Percentiles rank a stretch among this genome's conserved stretches.
phyloP scores from a whole-genome alignment of 139 green algal species.

The Pedinophyceae sp. region DNA sequence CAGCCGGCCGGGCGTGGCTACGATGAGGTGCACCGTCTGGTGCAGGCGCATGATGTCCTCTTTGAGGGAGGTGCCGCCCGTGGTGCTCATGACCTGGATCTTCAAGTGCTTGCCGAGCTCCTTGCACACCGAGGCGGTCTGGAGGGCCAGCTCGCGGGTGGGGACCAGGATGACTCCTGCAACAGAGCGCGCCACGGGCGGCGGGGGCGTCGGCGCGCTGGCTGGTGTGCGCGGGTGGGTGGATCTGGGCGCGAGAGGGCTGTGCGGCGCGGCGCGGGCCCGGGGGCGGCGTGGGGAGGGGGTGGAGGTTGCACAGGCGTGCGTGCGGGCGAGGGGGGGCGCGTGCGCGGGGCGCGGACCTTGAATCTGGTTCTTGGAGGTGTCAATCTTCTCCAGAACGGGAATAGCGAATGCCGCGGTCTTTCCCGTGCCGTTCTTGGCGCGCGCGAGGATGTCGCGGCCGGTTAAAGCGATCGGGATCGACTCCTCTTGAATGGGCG shows the following conservation, averaged over 20 bases:
- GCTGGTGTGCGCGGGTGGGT: too few species aligned
- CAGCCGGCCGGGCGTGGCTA: conserved; percentile 93
- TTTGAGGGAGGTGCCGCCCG: conserved; percentile 84
- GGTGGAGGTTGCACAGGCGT: too few species aligned
- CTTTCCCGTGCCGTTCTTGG: conserved; percentile 99
- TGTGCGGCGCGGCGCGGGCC: too few species aligned
- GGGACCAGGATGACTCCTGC: conserved; percentile 92
- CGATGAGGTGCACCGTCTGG: conserved; percentile 77
- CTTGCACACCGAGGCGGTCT: conserved; percentile 92
- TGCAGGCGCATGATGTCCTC: conserved; percentile 98
- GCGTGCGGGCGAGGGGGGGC: too few species aligned
- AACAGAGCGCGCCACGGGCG: too few species aligned
- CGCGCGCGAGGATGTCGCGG: conserved; percentile 92
- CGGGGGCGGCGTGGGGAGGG: too few species aligned
- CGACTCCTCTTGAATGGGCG: conserved; percentile 85
- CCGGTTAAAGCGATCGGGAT: conserved; percentile 96
- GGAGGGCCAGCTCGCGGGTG: conserved; percentile 92
- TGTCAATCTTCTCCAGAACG: conserved; percentile 86
- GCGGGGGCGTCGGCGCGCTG: not conserved
- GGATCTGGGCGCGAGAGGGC: too few species aligned
- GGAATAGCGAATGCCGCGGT: conserved; percentile 98
- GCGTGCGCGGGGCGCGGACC: conserved; percentile 25
- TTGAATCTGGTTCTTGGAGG: conserved; percentile 75
- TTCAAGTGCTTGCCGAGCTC: conserved; percentile 92
- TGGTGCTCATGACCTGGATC: conserved; percentile 87